Percentiles rank a stretch among this genome's conserved stretches.
These are phyloP conservation scores for Emmonsia crescens DNA, from an alignment of 2,329 filamentous ascomycete species.

Conservation along the genomic window DNA sequence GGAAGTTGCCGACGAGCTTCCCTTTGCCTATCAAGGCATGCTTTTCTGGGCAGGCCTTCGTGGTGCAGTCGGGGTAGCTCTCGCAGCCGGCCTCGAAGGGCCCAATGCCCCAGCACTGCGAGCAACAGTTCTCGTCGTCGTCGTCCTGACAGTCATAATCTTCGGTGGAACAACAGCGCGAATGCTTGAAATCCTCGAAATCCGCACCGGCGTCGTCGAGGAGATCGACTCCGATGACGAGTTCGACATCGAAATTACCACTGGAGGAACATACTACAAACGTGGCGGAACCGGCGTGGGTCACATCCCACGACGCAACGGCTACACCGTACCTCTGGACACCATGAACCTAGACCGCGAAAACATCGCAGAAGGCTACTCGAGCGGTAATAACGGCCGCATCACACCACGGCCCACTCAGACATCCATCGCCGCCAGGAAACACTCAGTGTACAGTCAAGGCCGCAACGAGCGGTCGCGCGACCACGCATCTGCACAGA, in stretches of 20 bases:
- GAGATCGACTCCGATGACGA: conserved; percentile 97
- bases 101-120: conserved; percentile 72
- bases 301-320: conserved; percentile 56
- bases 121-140: conserved; percentile 93
- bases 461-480: conserved; percentile 33
- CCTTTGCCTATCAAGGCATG: conserved; percentile 97
- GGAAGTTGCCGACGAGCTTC: conserved; percentile 75
- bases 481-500: conserved; percentile 37
- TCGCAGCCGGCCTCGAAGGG: conserved; percentile 78
- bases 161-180: conserved; percentile 94
- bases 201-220: conserved; percentile 89
- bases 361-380: conserved; percentile 38
- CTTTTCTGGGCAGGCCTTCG: conserved; percentile 97
- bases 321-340: conserved; percentile 48
- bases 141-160: conserved; percentile 95
- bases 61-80: conserved; percentile 87
- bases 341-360: conserved; percentile 35
- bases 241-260: conserved; percentile 82
- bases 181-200: conserved; percentile 96
- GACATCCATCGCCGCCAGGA: conserved; percentile 34
- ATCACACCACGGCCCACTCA: conserved; percentile 34
- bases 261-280: conserved; percentile 66
- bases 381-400: conserved; percentile 46
- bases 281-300: conserved; percentile 67
- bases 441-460: conserved; percentile 41